Evolutionary conservation across 2,329 filamentous ascomycete genomes (phyloP), one percentile per base, ranked within the genome.

Genomic region (Diaporthe sp.): DNA sequence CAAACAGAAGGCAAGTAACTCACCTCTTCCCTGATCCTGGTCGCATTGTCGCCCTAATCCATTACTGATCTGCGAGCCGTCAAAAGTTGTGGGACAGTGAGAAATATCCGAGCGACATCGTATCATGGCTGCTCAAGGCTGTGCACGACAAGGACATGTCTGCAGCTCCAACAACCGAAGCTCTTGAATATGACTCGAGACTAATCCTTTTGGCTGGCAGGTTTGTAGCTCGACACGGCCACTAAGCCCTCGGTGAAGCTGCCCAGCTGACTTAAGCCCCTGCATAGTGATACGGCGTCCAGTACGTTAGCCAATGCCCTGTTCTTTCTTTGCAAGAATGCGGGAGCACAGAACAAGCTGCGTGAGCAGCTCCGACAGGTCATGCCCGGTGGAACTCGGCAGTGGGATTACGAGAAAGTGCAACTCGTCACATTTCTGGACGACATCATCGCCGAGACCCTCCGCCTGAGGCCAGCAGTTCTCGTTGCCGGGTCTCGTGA

Each of bases 401-500:
- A 65, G n/a, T 70, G 53, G 74, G 55, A 58, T n/a, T 75, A 75
- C 53, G 44, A 65, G 58, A 68, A 73, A 44, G 53, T 57, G 19
- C 65, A 73, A 55, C 7, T 34, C 7, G 62, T 75, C 46, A 58
- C 42, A 44, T 73, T 65, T 28, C 34, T 76, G 8, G 72, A 72
- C 44, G 72, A 46, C 25, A 67, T 76, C 22, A 58, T 76, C 34
- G n/a, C 51, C 34, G 67, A 76, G 75, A 76, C 72, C 1, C 72
- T 76, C 6, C 62, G 67, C 25, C 58, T 75, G 17, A 61, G 73
- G 13, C 71, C 72, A 13, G 58, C 72, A 9, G 58, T 76, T 15
- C 75, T 71, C 15, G 46, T 51, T 10, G 75, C 65, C 25, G 44
- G 53, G 25, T 53, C 58, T 53, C 65, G 75, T 37, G 34, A 67